Base-by-base conservation (phyloP, 768 basidiomycete genomes). In the Serendipita sp. region DNA sequence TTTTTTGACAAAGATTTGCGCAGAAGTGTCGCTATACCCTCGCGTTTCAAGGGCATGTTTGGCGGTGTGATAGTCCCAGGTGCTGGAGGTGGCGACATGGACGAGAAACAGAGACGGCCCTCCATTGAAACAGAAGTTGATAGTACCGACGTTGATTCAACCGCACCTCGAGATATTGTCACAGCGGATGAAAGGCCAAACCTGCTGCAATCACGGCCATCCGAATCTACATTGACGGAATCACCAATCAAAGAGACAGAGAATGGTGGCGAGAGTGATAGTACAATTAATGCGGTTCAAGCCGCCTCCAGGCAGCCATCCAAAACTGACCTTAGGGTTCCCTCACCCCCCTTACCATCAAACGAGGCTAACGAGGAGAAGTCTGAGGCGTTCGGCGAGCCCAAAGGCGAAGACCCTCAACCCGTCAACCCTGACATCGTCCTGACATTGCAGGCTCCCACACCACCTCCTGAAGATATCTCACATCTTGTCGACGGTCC, bases 1-100 rank as follows among this genome's bases (percentile, higher is more conserved):
- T 73, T 72, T 67, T 68, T 77, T 45, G 62, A 85, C 82, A 67
- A 76, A 78, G 75, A 68, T 71, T 72, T 65, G 76, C 78, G 70
- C 68, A 62, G 64, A 30, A 64, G 67, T 30, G 67, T 67, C 13
- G 60, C 53, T n/a, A 58, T 58, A 11, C 53, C 65, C 14, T 61
- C 63, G n/a, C 64, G 66, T n/a, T 67, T 65, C 64, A 67, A 64
- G 63, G 38, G 66, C 14, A 45, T 67, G 38, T 66, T 64, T 44
- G 63, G 58, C 33, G 66, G 63, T 3, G 64, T 67, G 20, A 43
- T 66, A 48, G 53, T 50, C 14, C 62, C 34, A 50, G 56, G 44
- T 26, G 48, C 53, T 11, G 31, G 17, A 26, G 9, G 26, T n/a
- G 24, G 17, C 17, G 53, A 58, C 22, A 28, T 24, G 26, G 88